Conservation (phyloP, 23 red algal species). For the Gracilariopsis chorda region DNA sequence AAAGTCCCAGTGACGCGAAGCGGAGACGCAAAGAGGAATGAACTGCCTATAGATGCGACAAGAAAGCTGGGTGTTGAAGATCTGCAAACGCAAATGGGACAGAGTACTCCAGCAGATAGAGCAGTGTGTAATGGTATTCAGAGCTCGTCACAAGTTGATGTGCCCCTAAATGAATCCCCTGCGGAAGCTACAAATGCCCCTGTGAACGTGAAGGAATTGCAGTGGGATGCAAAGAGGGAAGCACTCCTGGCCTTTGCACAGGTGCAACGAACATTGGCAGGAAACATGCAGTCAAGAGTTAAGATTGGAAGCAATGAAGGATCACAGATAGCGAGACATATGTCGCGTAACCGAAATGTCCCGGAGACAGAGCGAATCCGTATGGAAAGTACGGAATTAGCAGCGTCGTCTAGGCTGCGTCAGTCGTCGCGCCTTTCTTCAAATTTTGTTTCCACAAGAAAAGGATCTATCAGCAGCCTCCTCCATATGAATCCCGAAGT, state of each 20-base stretch:
- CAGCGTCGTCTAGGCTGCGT: background rate
- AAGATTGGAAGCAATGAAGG: background rate
- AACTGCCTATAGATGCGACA: too few species aligned
- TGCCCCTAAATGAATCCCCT: background rate
- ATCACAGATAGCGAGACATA: background rate
- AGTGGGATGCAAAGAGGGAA: conserved; percentile 23
- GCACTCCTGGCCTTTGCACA: conserved; percentile 21
- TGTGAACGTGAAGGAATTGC: background rate
- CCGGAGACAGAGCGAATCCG: background rate
- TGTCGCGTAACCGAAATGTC: background rate
- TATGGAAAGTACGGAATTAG: background rate
- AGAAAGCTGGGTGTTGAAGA: too few species aligned
- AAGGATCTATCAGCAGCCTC: background rate
- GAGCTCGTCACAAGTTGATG: too few species aligned
- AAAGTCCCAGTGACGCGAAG: too few species aligned
- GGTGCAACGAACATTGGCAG: background rate
- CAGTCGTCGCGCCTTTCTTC: background rate
- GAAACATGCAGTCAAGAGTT: background rate
- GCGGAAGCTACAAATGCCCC: background rate
- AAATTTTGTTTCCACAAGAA: background rate
- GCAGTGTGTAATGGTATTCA: too few species aligned
- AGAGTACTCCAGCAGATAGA: too few species aligned
- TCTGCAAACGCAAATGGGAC: too few species aligned
- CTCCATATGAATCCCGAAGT: background rate
- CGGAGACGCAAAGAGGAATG: too few species aligned